These are phyloP conservation scores for sunflower (Helianthus annuus) DNA, from an alignment of 129 eudicot genomes.

Conservation along the genomic window DNA sequence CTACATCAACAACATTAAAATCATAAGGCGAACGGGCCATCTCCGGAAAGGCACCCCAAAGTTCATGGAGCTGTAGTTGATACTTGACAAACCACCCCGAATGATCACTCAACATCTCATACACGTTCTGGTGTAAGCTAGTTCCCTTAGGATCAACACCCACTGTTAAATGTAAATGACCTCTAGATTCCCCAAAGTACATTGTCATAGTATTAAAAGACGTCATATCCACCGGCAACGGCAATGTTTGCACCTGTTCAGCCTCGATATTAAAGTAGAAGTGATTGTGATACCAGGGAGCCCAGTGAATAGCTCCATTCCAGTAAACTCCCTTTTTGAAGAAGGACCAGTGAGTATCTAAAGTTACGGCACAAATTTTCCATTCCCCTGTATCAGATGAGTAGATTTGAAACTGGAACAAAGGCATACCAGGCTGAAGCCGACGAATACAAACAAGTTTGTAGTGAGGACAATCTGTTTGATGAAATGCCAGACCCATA, in stretches of 20 bases:
- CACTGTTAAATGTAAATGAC: neutral
- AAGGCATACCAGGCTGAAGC: neutral
- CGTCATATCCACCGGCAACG: neutral
- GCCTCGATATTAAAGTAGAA: neutral
- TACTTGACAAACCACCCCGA: constrained; percentile 6
- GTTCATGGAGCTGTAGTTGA: neutral
- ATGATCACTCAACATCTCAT: constrained; percentile 3
- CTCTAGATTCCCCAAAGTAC: constrained; percentile 7
- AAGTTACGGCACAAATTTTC: no score
- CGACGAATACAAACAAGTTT: no score
- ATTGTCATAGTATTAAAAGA: no score
- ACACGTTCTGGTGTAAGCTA: neutral
- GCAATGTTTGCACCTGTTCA: neutral
- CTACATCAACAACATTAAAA: neutral
- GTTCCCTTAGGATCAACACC: neutral
- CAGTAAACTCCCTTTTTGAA: neutral
- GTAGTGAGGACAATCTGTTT: no score
- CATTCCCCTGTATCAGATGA: neutral
- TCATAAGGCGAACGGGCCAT: no score
- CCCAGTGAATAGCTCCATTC: neutral
- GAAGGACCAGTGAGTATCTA: no score
- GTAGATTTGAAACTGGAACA: neutral
- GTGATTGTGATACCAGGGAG: neutral
- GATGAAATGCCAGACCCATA: no score
- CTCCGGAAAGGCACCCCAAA: neutral